A percentile compares a stretch with the other conserved stretches of the same genome.
Evolutionary conservation across 306 rosid species (phyloP).

Genomic region (Psophocarpus tetragonolobus): DNA sequence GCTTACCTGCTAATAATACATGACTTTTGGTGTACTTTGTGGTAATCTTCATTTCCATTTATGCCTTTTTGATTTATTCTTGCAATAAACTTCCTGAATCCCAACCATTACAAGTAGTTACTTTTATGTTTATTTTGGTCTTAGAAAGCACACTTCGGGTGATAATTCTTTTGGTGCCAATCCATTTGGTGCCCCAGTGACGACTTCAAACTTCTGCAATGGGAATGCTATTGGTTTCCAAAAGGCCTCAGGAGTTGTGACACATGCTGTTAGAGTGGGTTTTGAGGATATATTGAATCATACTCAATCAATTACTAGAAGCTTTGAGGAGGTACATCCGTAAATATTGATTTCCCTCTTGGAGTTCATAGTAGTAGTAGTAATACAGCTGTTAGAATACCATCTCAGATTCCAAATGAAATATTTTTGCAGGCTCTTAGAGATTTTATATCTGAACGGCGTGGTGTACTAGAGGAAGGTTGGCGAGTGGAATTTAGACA

Average conservation of each 20-base stretch:
- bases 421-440: constrained; percentile 86
- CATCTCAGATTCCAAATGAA: constrained; percentile 60
- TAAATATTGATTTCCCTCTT: constrained; percentile 52
- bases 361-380: constrained; percentile 62
- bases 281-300: constrained; percentile 72
- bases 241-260: constrained; percentile 60
- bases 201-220: constrained; percentile 57
- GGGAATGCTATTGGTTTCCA: constrained; percentile 69
- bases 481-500: constrained; percentile 92
- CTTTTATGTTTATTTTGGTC: constrained; percentile 58
- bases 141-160: constrained; percentile 82
- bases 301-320: constrained; percentile 50
- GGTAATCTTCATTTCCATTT: constrained; percentile 5
- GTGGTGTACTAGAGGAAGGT: constrained; percentile 90
- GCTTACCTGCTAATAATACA: constrained; percentile 21
- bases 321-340: constrained; percentile 65
- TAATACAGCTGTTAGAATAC: constrained; percentile 52
- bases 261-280: constrained; percentile 66
- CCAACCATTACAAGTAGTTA: constrained; percentile 45
- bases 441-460: constrained; percentile 81
- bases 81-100: constrained; percentile 35
- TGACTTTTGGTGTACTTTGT: background rate
- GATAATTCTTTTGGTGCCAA: constrained; percentile 83
- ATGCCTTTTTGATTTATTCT: constrained; percentile 25
- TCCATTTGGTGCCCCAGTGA: constrained; percentile 71